These are phyloP conservation scores for Myxozyma kluyveri DNA, from an alignment of 805 yeast genomes.

Conservation along the genomic window DNA sequence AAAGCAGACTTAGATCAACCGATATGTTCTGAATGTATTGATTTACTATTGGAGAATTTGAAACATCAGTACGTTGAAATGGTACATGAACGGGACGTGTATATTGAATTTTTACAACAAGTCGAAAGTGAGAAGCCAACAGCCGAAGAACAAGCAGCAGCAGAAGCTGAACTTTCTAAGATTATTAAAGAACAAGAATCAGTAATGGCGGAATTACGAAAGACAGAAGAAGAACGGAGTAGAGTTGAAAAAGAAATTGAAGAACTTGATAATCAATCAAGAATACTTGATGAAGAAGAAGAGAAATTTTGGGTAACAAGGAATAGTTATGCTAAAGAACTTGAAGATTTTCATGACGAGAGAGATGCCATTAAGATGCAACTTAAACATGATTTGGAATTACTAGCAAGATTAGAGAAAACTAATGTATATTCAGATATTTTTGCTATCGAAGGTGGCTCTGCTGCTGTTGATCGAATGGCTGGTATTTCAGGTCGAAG, in stretches of 20 bases:
- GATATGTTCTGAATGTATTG: conserved; percentile 82
- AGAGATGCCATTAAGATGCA: conserved; percentile 62
- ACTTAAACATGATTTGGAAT: conserved; percentile 59
- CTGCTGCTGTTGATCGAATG: conserved; percentile 27
- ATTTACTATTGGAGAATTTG: conserved; percentile 58
- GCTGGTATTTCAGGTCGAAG: conserved; percentile 19
- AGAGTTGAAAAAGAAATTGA: conserved; percentile 52
- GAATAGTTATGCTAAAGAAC: conserved; percentile 57
- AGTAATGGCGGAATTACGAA: conserved; percentile 40
- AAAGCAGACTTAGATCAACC: conserved; percentile 82
- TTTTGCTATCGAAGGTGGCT: conserved; percentile 54
- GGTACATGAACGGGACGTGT: conserved; percentile 73
- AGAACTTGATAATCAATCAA: conserved; percentile 41
- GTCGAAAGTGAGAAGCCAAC: conserved; percentile 46
- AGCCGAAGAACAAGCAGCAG: conserved; percentile 45
- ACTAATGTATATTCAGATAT: conserved; percentile 81
- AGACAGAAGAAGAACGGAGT: conserved; percentile 41
- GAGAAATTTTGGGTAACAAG: conserved; percentile 47
- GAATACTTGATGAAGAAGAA: conserved; percentile 45
- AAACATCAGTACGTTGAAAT: conserved; percentile 68
- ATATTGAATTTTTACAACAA: conserved; percentile 67
- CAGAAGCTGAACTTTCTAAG: conserved; percentile 47
- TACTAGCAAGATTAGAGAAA: conserved; percentile 66
- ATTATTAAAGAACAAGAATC: conserved; percentile 43
- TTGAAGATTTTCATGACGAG: conserved; percentile 51